Conservation (phyloP, 2,329 filamentous ascomycete genomes). For the Arthrobotrys sphaeroides region DNA sequence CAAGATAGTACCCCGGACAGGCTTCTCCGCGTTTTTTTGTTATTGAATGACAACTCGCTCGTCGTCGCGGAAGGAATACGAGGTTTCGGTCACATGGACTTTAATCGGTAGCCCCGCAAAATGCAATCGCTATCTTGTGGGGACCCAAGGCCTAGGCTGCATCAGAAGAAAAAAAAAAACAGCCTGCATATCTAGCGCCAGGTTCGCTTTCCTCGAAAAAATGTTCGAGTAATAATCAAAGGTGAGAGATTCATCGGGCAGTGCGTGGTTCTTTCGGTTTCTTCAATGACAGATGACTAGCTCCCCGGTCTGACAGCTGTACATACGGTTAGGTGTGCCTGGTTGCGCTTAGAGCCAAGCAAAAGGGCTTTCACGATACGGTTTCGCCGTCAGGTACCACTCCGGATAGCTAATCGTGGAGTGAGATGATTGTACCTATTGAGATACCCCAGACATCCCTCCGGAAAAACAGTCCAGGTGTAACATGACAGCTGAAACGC, state of each 20-base stretch:
- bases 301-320: neutral
- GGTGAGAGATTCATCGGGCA: neutral
- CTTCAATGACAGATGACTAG: neutral
- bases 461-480: slow-evolving; percentile 28
- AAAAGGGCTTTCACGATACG: neutral
- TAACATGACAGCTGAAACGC: slow-evolving; percentile 49
- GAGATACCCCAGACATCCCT: slow-evolving; percentile 11
- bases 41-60: neutral
- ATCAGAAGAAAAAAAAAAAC: no score
- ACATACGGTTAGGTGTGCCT: no score
- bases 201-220: neutral
- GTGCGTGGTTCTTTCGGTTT: neutral
- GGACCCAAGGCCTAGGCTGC: slow-evolving; percentile 8
- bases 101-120: slow-evolving; percentile 2
- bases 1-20: neutral
- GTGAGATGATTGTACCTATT: slow-evolving; percentile 3
- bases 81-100: slow-evolving; percentile 35
- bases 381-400: neutral
- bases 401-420: neutral
- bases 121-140: slow-evolving; percentile 10
- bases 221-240: neutral
- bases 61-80: slow-evolving; percentile 25
- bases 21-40: neutral
- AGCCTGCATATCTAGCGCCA: slow-evolving; percentile 1
- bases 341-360: neutral